Base-by-base conservation (phyloP, 352 stramenopile genomes). In the Phytophthora sp. region DNA sequence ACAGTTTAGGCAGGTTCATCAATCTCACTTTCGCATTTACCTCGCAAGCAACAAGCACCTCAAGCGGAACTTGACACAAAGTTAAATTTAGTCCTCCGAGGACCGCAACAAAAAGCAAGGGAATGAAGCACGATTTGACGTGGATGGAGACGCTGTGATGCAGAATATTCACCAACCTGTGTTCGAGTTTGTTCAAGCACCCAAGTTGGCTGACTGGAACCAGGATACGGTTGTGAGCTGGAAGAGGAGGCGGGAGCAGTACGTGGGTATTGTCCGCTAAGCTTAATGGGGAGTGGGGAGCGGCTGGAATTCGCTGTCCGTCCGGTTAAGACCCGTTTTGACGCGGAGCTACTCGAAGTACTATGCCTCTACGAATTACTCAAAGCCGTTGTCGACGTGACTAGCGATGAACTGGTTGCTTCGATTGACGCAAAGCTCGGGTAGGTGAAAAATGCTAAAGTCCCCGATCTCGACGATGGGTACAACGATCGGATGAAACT, bases 401-500 rank as follows among this genome's bases (percentile, higher is more conserved):
- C 36, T 7, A 60, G 26, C 20, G 51, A 49, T 7, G 23, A 50
- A 59, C 16, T 59, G 30, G 2, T 35, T 6, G n/a, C n/a, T n/a
- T n/a, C n/a, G n/a, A n/a, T n/a, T n/a, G n/a, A n/a, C n/a, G n/a
- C n/a, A n/a, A n/a, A 21, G 15, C 33, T 58, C 8, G 23, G 51
- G 20, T 21, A 38, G 3, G 21, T 61, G 18, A 63, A 58, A 35
- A 68, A 73, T 15, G 54, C 27, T 1, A 39, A 57, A 16, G 39
- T 63, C 4, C 57, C 57, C 24, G 57, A 68, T 24, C 36, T 66
- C 4, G 52, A 65, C 3, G 60, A 47, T 62, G 59, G 20, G 16
- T 66, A 60, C 15, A 36, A 30, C 6, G 49, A 66, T 9, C 47
- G 47, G 1, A 59, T 66, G 38, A 59, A 60, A n/a, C n/a, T 57